Evolutionary conservation across 1,139 yeast species (phyloP).

Genomic region (Lodderomyces theae): DNA sequence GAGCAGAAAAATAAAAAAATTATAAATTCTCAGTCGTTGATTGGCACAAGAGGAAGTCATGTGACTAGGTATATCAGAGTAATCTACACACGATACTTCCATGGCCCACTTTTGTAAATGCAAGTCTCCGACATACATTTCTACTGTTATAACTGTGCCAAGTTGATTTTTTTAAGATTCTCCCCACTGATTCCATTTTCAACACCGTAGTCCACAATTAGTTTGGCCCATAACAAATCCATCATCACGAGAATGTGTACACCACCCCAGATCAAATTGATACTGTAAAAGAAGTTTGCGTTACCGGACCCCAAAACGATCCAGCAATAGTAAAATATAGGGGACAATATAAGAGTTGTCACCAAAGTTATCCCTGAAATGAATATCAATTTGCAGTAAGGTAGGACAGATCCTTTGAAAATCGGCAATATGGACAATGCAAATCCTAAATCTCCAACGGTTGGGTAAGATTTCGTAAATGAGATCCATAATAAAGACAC

Average conservation of each 20-base stretch:
- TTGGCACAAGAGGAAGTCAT: conserved; percentile 15
- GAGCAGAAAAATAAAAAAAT: conserved; percentile 8
- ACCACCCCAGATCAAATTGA: conserved; percentile 76
- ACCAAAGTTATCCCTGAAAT: conserved; percentile 40
- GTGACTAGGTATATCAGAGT: too few species aligned
- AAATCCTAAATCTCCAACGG: conserved; percentile 78
- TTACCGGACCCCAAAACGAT: conserved; percentile 92
- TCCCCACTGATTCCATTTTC: conserved; percentile 25
- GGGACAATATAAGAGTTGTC: conserved; percentile 54
- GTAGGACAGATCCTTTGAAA: conserved; percentile 42
- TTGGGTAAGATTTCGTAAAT: conserved; percentile 82
- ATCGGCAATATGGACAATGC: conserved; percentile 61
- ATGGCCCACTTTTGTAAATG: too few species aligned
- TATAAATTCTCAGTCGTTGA: conserved; percentile 17
- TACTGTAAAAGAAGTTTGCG: conserved; percentile 93
- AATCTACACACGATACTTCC: too few species aligned
- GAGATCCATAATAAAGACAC: conserved; percentile 64
- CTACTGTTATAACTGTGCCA: conserved; percentile 46
- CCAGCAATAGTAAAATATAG: conserved; percentile 93
- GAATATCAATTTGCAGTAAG: conserved; percentile 33
- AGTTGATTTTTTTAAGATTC: conserved; percentile 23
- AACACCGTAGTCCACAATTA: conserved; percentile 68
- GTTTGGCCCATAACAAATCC: conserved; percentile 81
- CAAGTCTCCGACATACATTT: too few species aligned
- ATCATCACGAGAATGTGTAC: conserved; percentile 67